phyloP scores from a whole-genome alignment of 768 basidiomycete species.

The Leccinellum albellum region DNA sequence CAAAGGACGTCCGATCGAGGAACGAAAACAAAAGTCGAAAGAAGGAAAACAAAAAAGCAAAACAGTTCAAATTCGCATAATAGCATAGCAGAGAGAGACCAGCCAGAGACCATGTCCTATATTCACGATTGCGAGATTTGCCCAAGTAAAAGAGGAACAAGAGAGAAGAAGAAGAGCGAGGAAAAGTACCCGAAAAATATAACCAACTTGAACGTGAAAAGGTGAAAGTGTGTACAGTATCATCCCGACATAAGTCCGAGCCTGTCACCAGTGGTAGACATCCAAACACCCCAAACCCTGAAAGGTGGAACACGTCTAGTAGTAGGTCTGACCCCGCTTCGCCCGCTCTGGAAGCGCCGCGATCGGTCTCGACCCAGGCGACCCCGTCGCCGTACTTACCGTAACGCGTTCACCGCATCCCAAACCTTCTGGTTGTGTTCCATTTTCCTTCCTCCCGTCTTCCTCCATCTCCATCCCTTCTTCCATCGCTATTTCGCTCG shows the following conservation, averaged over 20 bases:
- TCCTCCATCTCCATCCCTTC: neutral
- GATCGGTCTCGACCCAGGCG: conserved; percentile 24
- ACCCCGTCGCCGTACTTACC: conserved; percentile 17
- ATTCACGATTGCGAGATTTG: too few species aligned
- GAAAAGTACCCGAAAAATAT: neutral
- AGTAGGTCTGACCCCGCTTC: conserved; percentile 15
- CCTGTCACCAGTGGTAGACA: too few species aligned
- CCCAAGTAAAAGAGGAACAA: too few species aligned
- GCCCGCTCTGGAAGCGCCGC: conserved; percentile 31
- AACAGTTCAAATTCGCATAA: too few species aligned
- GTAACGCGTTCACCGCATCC: neutral
- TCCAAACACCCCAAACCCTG: neutral
- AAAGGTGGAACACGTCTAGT: neutral
- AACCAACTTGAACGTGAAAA: neutral
- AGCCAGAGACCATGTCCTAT: too few species aligned
- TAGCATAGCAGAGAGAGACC: too few species aligned
- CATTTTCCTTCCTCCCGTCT: neutral
- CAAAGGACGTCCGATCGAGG: too few species aligned
- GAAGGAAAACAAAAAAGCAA: too few species aligned
- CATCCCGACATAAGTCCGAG: neutral
- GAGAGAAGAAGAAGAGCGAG: neutral
- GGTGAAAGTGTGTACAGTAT: too few species aligned
- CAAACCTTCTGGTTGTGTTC: neutral
- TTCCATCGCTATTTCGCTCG: neutral
- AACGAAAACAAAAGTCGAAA: too few species aligned